Conservation (phyloP, 2,329 filamentous ascomycete species). For the Ophiostoma novo-ulmi region DNA sequence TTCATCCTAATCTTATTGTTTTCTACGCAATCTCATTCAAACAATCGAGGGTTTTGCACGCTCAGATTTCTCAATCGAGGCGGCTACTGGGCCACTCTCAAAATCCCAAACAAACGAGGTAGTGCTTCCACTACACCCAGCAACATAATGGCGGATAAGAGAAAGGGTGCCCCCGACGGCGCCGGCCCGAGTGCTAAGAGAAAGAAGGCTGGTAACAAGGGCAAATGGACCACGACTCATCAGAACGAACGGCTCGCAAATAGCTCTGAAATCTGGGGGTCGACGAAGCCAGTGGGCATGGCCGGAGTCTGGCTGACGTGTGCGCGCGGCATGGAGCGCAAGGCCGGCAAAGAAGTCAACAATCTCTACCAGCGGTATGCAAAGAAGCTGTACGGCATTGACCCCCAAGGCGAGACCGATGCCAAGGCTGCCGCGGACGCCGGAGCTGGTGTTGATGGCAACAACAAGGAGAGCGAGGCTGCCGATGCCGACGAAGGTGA, state of each 20-base stretch:
- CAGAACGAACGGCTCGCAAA: conserved; percentile 45
- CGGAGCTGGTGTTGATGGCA: too few species aligned
- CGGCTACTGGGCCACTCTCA: too few species aligned
- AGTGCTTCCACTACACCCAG: background rate
- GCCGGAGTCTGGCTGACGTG: conserved; percentile 75
- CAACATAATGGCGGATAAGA: conserved; percentile 35
- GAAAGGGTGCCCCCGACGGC: conserved; percentile 34
- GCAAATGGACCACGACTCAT: conserved; percentile 58
- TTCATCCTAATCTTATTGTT: background rate
- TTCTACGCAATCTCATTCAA: too few species aligned
- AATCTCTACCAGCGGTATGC: conserved; percentile 50
- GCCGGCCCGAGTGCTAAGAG: conserved; percentile 33
- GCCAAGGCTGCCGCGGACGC: background rate
- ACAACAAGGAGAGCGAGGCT: background rate
- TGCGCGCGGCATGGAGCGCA: conserved; percentile 63
- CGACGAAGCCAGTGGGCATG: conserved; percentile 59
- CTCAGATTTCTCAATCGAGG: too few species aligned
- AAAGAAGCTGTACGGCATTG: conserved; percentile 54
- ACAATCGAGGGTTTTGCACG: too few species aligned
- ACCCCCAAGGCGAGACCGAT: conserved; percentile 25
- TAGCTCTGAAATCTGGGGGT: conserved; percentile 38
- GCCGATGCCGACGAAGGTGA: conserved; percentile 52
- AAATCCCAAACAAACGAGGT: too few species aligned
- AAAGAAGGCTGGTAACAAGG: conserved; percentile 49
- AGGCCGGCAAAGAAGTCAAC: conserved; percentile 62